Evolutionary conservation across 805 yeast species (phyloP), one percentile per base, ranked within the genome.

Genomic region (Ogataea naganishii): DNA sequence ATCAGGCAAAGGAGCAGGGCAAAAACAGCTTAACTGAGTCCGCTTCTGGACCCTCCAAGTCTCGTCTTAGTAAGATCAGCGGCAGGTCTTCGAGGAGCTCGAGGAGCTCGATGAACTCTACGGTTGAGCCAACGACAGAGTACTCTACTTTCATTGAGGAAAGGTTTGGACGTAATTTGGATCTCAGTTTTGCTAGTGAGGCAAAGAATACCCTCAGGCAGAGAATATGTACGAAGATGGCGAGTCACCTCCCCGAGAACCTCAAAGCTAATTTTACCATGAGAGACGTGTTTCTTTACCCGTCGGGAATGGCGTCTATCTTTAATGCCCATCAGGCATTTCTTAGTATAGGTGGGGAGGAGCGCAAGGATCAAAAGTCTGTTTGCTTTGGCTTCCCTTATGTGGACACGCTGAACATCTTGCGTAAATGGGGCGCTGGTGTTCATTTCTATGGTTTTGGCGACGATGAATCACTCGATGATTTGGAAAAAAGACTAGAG

Each of bases 361-460:
- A 32, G 14, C 20, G 27, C 13, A 52, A 54, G 9, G 46, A 47
- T 24, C 52, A 60, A 33, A 84, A 83, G 51, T 76, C 94, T 2
- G 94, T 86, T 2, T 85, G 95, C 57, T 89, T 83, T 56, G 99
- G 99, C 1, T 86, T 88, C 58, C 96, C 97, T 6, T 92, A 89
- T 53, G 92, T 84, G 18, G 97, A 92, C 52, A 88, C 97, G 0
- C 64, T 85, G 33, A 84, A 83, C 43, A 76, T 92, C 35, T 64
- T 92, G 44, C 69, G 70, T 46, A 89, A 88, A 53, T 92, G 86
- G 66, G 96, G 97, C 11, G 82, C 88, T 3, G 96, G 96, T 21
- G 82, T 80, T 23, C 76, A 76, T 41, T 89, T 86, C 52, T 75
- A 77, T 40, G 96, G 96, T 4, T 61, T 72, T 41, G 96, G 95